phyloP scores from a whole-genome alignment of 768 basidiomycete species.

The Podaxis sp. region DNA sequence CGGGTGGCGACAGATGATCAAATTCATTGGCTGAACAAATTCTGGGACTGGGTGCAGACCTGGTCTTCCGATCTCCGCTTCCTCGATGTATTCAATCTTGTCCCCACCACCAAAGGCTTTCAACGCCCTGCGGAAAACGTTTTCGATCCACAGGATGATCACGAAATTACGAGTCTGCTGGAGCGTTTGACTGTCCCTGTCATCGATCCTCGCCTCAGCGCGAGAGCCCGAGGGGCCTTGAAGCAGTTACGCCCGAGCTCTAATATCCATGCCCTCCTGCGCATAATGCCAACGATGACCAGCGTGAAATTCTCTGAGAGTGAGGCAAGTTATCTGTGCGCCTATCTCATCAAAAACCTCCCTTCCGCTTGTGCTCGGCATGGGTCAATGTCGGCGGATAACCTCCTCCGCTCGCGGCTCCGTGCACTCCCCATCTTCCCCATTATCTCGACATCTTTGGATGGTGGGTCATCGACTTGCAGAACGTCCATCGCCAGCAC shows the following conservation, averaged over 20 bases:
- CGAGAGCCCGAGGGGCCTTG: constrained; percentile 16
- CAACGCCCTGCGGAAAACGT: constrained; percentile 24
- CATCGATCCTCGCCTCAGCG: constrained; percentile 27
- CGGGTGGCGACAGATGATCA: constrained; percentile 12
- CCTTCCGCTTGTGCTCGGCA: background rate
- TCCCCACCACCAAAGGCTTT: constrained; percentile 34
- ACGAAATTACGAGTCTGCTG: constrained; percentile 20
- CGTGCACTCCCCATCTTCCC: constrained; percentile 31
- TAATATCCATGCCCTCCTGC: constrained; percentile 30
- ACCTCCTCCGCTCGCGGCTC: constrained; percentile 14
- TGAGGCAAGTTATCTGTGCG: background rate
- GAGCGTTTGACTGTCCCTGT: constrained; percentile 32
- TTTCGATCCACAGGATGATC: constrained; percentile 23
- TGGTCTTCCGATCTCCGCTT: constrained; percentile 21
- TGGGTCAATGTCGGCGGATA: constrained; percentile 14
- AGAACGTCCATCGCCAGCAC: background rate
- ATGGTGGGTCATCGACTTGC: background rate
- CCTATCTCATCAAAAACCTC: constrained; percentile 5
- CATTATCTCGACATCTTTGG: constrained; percentile 19
- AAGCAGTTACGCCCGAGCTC: background rate
- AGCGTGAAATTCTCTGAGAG: background rate
- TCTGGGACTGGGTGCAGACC: constrained; percentile 43
- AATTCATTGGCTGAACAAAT: constrained; percentile 36
- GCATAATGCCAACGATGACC: constrained; percentile 19
- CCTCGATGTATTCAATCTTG: constrained; percentile 23